These are phyloP conservation scores for Neurospora sp. DNA, from an alignment of 495 filamentous ascomycete genomes.

Conservation along the genomic window DNA sequence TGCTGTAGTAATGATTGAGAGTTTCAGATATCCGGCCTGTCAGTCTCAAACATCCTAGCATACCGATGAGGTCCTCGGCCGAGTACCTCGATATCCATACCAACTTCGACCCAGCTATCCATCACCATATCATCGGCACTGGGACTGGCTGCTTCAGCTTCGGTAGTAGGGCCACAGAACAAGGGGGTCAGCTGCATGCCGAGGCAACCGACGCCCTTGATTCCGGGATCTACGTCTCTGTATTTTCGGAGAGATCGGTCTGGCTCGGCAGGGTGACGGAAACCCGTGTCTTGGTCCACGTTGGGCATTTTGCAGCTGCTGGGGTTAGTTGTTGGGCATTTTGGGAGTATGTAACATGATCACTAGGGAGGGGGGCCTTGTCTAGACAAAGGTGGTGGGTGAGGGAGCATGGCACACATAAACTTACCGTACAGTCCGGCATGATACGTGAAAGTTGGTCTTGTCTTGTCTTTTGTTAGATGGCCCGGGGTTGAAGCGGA, in stretches of 20 bases:
- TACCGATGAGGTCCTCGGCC: constrained; percentile 31
- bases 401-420: not conserved
- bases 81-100: constrained; percentile 32
- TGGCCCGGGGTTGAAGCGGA: constrained; percentile 46
- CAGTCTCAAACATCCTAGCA: constrained; percentile 20
- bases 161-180: constrained; percentile 19
- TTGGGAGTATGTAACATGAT: not conserved
- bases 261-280: constrained; percentile 62
- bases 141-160: constrained; percentile 1
- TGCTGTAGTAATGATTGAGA: not conserved
- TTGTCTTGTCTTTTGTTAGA: constrained; percentile 20
- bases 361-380: constrained; percentile 5
- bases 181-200: constrained; percentile 78
- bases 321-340: constrained; percentile 4
- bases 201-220: constrained; percentile 58
- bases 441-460: constrained; percentile 46
- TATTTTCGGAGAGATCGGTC: constrained; percentile 59
- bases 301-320: constrained; percentile 73
- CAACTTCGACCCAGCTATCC: constrained; percentile 34
- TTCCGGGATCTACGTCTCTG: constrained; percentile 65
- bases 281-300: constrained; percentile 62
- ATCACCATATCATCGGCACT: constrained; percentile 5
- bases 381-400: not conserved
- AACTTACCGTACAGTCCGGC: constrained; percentile 51
- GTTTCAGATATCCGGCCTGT: not conserved